Base-by-base conservation (phyloP, 1,284 basidiomycete species). In the Naganishia sp. region DNA sequence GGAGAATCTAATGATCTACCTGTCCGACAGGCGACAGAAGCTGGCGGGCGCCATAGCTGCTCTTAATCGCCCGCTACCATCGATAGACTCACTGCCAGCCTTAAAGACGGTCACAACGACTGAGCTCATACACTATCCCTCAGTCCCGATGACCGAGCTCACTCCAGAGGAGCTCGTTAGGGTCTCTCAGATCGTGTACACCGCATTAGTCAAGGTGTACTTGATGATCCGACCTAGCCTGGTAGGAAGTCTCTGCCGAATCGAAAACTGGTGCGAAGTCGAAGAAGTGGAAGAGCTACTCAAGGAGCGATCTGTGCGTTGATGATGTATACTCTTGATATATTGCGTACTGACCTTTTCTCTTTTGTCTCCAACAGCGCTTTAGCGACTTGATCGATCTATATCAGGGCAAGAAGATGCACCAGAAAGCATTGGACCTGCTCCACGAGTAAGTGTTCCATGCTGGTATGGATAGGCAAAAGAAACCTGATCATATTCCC, bases 181-280 rank as follows among this genome's bases (percentile, higher is more conserved):
- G 28, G 90, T 90, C 60, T 94, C 94, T 0, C 94, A 96, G 79
- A 87, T 97, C 23, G 90, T 98, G 23, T 94, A 99, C 75, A 99
- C 96, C 0, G 93, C 91, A 9, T 80, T 99, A 70, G 94, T 99
- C 82, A 96, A 96, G 80, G 89, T 89, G 10, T 98, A 96, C 77
- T 81, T 99, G 23, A 83, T 90, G 44, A 89, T 89, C 36, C 84
- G 90, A 65, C 94, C 95, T 0, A 86, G 85, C 10, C 81, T 99
- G 67, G 82, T 99, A 5, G 93, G 92, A 0, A 87, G 92, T 28
- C 79, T 99, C 50, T 98, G 95, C 78, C 85, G 96, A 45, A 83
- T 95, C 46, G 87, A 91, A 23, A 98, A 98, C 78, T 99, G 94
- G 92, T 98, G 94, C 79, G 93, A 98, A 75, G 93, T 98, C 0